These are phyloP conservation scores for Debaryomycetaceae sp. DNA, from an alignment of 1,139 yeast species.

Conservation along the genomic window DNA sequence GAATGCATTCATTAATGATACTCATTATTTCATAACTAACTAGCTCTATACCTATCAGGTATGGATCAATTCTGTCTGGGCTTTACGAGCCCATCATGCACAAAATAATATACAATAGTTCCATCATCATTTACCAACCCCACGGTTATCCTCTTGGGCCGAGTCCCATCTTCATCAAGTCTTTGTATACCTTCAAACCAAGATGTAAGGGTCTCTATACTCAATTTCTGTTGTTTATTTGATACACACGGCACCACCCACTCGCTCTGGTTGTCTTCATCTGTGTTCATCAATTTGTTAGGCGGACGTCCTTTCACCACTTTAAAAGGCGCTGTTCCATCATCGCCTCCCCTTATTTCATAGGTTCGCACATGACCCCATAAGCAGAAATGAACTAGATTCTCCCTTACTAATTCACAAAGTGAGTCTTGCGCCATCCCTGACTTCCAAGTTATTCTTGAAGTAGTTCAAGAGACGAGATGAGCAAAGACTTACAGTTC, in stretches of 20 bases:
- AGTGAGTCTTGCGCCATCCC: neutral
- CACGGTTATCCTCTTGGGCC: slow-evolving; percentile 45
- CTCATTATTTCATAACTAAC: too few species aligned
- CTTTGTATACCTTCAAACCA: slow-evolving; percentile 28
- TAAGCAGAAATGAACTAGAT: slow-evolving; percentile 51
- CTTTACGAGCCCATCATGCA: slow-evolving; percentile 58
- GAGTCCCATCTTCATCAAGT: slow-evolving; percentile 4
- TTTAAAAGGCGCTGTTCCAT: neutral
- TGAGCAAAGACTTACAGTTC: too few species aligned
- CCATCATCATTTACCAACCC: slow-evolving; percentile 64
- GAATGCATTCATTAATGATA: neutral
- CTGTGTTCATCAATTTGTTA: slow-evolving; percentile 21
- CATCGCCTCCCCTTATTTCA: slow-evolving; percentile 4
- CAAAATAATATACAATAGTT: slow-evolving; percentile 63
- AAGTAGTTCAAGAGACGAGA: neutral
- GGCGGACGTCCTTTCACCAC: slow-evolving; percentile 33
- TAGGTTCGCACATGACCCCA: slow-evolving; percentile 45
- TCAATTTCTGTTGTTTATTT: slow-evolving; percentile 12
- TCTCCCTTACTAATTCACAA: slow-evolving; percentile 23
- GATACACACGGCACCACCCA: slow-evolving; percentile 34
- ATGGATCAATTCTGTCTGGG: slow-evolving; percentile 54
- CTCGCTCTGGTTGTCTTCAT: slow-evolving; percentile 20
- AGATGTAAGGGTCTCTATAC: slow-evolving; percentile 22
- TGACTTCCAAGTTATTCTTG: neutral
- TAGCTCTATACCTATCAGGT: slow-evolving; percentile 1